These are phyloP conservation scores for Candida koratica DNA, from an alignment of 805 yeast species.

Conservation along the genomic window DNA sequence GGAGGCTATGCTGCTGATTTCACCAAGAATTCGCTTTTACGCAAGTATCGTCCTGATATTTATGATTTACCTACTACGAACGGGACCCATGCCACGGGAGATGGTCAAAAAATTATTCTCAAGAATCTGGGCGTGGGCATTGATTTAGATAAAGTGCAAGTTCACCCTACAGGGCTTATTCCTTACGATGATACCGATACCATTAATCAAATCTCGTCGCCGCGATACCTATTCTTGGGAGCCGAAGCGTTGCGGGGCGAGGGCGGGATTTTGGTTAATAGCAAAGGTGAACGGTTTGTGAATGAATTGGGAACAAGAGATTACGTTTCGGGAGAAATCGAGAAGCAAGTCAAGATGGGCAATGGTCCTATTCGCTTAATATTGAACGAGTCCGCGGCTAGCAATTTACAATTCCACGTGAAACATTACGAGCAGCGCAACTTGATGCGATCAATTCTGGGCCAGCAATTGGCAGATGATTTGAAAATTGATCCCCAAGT, in stretches of 20 bases:
- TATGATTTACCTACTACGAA: constrained; percentile 56
- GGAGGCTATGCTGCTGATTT: constrained; percentile 70
- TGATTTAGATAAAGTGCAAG: constrained; percentile 63
- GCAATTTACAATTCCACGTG: constrained; percentile 46
- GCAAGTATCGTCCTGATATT: constrained; percentile 57
- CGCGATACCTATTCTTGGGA: constrained; percentile 55
- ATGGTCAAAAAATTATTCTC: constrained; percentile 55
- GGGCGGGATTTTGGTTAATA: constrained; percentile 57
- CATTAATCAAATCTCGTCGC: constrained; percentile 32
- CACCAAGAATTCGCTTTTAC: constrained; percentile 47
- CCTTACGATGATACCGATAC: constrained; percentile 45
- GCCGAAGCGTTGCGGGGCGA: constrained; percentile 66
- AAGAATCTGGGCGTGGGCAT: constrained; percentile 51
- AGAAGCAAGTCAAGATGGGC: constrained; percentile 35
- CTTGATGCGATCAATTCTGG: constrained; percentile 46
- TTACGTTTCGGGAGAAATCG: constrained; percentile 56
- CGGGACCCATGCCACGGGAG: constrained; percentile 60
- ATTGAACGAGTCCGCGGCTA: constrained; percentile 44
- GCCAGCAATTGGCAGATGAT: constrained; percentile 42
- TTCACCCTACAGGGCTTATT: constrained; percentile 65
- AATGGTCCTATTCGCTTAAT: constrained; percentile 49
- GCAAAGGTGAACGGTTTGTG: constrained; percentile 52
- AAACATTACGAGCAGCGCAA: constrained; percentile 56
- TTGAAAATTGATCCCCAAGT: constrained; percentile 24
- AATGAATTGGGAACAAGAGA: constrained; percentile 61